These are phyloP conservation scores for Maudiozyma serrabonitensis DNA, from an alignment of 805 yeast species.

Conservation along the genomic window DNA sequence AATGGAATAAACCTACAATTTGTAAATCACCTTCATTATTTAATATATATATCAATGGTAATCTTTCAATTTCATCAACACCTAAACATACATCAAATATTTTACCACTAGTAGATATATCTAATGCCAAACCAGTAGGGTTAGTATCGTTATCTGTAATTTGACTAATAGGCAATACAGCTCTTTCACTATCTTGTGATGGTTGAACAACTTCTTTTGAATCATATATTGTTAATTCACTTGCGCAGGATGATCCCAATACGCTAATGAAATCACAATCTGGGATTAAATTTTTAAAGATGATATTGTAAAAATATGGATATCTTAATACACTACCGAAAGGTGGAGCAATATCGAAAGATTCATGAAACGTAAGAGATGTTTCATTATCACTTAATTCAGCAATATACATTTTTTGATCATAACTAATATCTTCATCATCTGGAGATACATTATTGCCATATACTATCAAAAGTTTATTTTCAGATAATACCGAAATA, in stretches of 20 bases:
- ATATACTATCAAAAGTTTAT: slow-evolving; percentile 18
- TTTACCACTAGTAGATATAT: slow-evolving; percentile 36
- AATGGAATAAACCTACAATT: slow-evolving; percentile 57
- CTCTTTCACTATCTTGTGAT: slow-evolving; percentile 60
- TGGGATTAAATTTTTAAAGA: slow-evolving; percentile 35
- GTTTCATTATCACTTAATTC: slow-evolving; percentile 1
- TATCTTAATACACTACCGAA: slow-evolving; percentile 41
- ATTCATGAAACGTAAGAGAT: slow-evolving; percentile 20
- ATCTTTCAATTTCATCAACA: slow-evolving; percentile 46
- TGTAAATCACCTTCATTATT: slow-evolving; percentile 54
- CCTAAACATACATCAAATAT: slow-evolving; percentile 48
- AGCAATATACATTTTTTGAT: slow-evolving; percentile 21
- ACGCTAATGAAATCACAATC: slow-evolving; percentile 31
- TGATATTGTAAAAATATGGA: slow-evolving; percentile 36
- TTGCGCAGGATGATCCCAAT: slow-evolving; percentile 52
- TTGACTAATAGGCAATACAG: slow-evolving; percentile 62
- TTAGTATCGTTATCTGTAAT: slow-evolving; percentile 58
- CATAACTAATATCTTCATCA: slow-evolving; percentile 19
- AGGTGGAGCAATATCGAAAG: slow-evolving; percentile 42
- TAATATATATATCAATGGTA: slow-evolving; percentile 58
- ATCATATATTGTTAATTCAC: slow-evolving; percentile 48
- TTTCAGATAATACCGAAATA: slow-evolving; percentile 14
- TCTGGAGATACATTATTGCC: slow-evolving; percentile 23
- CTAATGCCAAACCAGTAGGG: slow-evolving; percentile 62
- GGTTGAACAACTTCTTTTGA: slow-evolving; percentile 34